Conservation (phyloP, 2,329 filamentous ascomycete genomes). For the Metarhizium humberi region DNA sequence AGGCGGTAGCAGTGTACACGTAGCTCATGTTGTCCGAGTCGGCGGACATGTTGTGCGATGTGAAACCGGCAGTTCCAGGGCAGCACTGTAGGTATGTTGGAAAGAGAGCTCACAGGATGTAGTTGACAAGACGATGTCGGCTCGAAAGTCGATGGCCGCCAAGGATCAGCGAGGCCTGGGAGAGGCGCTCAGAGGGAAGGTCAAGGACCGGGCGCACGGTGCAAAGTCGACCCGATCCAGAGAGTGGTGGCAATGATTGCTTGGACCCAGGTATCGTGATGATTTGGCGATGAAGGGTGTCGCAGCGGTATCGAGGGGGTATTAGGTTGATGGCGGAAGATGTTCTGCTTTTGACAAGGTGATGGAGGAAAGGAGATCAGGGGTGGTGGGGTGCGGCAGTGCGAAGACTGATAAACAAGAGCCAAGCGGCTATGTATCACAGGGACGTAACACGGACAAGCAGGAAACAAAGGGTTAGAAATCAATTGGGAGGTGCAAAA, state of each 20-base stretch:
- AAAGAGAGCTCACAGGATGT: neutral
- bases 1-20: constrained; percentile 27
- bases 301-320: neutral
- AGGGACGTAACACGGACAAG: neutral
- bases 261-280: neutral
- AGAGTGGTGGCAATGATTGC: neutral
- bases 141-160: neutral
- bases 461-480: neutral
- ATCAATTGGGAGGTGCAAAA: neutral
- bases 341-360: neutral
- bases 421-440: neutral
- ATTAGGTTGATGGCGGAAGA: neutral
- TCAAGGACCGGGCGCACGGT: neutral
- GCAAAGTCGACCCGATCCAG: neutral
- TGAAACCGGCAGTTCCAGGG: neutral
- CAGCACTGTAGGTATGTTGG: neutral
- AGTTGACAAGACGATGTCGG: neutral
- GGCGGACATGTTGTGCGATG: constrained; percentile 19
- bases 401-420: neutral
- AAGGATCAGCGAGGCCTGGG: neutral
- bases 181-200: neutral
- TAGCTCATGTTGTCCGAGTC: constrained; percentile 22
- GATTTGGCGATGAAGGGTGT: neutral
- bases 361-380: neutral
- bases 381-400: neutral